Base-by-base conservation (phyloP, 305 asterid genomes). In the Ajuga reptans region DNA sequence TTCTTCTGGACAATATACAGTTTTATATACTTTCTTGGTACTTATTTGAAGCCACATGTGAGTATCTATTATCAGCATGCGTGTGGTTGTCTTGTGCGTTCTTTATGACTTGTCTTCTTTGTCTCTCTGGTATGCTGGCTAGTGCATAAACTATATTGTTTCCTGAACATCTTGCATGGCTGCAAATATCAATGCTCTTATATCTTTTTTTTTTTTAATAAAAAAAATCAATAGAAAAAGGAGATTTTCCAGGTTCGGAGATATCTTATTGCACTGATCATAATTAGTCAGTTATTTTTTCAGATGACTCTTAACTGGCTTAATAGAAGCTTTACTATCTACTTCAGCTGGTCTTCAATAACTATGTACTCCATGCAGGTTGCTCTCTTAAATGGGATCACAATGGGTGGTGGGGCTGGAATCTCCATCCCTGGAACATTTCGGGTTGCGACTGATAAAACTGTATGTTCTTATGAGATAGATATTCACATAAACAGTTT, bases 341-440 rank as follows among this genome's bases (percentile, higher is more conserved):
- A 66, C 64, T 56, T 31, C 9, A 66, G 17, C 51, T 34, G 36
- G 17, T 45, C 64, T 46, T 31, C 21, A 61, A 33, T 29, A 45
- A 70, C 36, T 60, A 63, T 46, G 33, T 54, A 41, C 63, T 74
- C 16, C 73, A 73, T 89, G 86, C 90, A 93, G 99, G 95, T 93
- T 72, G 92, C 99, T 74, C 79, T 93, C 78, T 79, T 90, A 73
- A 87, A 88, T 82, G 99, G 99, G 67, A 78, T 93, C 62, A 87
- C 99, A 21, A 90, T 93, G 96, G 99, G 99, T 76, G 99, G 99
- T 55, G 99, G 97, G 31, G 97, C 92, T 31, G 99, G 99, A 78
- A 78, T 93, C 75, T 89, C 99, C 45, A 86, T 90, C 64, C 97
- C 99, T 12, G 95, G 99, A 79, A 87, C 89, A 69, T 91, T 90